Evolutionary conservation across 495 filamentous ascomycete species (phyloP).

Genomic region (Rhypophila decipiens): DNA sequence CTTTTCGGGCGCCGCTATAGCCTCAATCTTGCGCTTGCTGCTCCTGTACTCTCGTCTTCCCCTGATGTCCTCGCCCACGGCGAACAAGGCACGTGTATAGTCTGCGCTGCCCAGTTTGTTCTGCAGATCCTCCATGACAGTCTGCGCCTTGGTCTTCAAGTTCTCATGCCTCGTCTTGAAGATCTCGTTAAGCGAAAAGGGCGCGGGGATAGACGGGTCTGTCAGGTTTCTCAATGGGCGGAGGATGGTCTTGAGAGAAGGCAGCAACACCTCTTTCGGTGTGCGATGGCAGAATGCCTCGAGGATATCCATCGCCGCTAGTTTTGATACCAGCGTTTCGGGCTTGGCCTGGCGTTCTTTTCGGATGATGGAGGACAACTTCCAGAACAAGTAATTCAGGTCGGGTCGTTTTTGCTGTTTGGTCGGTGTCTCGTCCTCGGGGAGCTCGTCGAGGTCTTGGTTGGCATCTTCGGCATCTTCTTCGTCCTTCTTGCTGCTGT

Average conservation of each 20-base stretch:
- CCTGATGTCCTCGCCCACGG: conserved; percentile 61
- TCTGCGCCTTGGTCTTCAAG: conserved; percentile 61
- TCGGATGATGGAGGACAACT: conserved; percentile 70
- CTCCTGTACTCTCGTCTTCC: conserved; percentile 64
- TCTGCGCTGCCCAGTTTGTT: conserved; percentile 74
- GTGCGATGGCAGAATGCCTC: conserved; percentile 53
- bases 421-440: conserved; percentile 20
- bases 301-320: conserved; percentile 67
- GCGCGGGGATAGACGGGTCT: conserved; percentile 64
- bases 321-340: conserved; percentile 60
- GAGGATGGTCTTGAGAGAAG: conserved; percentile 60
- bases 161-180: conserved; percentile 63
- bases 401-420: conserved; percentile 32
- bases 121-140: conserved; percentile 69
- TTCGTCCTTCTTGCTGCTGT: conserved; percentile 19
- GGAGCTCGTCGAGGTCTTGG: conserved; percentile 35
- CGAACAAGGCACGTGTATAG: conserved; percentile 62
- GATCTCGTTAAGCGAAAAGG: conserved; percentile 55
- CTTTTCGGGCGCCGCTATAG: conserved; percentile 72
- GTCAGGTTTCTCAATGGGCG: conserved; percentile 78
- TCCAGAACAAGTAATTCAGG: conserved; percentile 67
- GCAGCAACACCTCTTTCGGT: conserved; percentile 47
- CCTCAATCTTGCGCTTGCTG: conserved; percentile 78
- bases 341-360: conserved; percentile 64
- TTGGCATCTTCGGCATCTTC: conserved; percentile 36